These are phyloP conservation scores for Quercus robur DNA, from an alignment of 306 rosid genomes.

Conservation along the genomic window DNA sequence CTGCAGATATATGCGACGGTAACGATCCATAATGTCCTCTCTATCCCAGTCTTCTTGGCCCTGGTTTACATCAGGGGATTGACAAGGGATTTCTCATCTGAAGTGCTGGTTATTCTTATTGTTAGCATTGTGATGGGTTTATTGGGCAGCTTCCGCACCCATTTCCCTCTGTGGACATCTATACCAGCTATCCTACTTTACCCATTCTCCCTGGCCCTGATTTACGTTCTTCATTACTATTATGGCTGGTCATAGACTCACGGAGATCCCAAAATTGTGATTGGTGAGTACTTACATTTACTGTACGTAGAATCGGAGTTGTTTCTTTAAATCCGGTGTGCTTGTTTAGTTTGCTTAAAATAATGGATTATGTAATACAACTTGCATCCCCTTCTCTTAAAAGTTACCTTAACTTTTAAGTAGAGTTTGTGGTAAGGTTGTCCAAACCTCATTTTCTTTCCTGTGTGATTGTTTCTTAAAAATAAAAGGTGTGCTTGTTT, in stretches of 20 bases:
- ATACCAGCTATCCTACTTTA: conserved; percentile 73
- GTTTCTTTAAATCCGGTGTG: too few species aligned
- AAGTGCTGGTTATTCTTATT: conserved; percentile 75
- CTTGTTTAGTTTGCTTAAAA: too few species aligned
- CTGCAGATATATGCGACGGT: conserved; percentile 88
- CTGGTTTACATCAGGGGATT: conserved; percentile 71
- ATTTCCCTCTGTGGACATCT: conserved; percentile 89
- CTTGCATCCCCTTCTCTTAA: too few species aligned
- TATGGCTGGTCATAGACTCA: conserved; percentile 75
- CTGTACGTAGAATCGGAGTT: too few species aligned
- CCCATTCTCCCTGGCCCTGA: conserved; percentile 77
- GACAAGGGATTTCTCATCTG: conserved; percentile 90
- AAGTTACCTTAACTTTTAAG: too few species aligned
- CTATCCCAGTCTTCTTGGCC: conserved; percentile 85
- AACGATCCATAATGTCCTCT: conserved; percentile 84
- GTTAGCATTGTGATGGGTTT: conserved; percentile 72
- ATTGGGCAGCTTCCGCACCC: conserved; percentile 75
- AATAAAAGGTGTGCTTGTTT: too few species aligned
- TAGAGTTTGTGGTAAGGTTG: too few species aligned
- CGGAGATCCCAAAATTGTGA: not conserved
- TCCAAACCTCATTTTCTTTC: too few species aligned
- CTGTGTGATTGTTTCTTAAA: too few species aligned
- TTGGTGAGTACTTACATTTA: not conserved
- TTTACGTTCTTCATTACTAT: conserved; percentile 80
- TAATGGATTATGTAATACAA: too few species aligned